Conservation (phyloP, 2,329 filamentous ascomycete genomes). For the Plenodomus tracheiphilus region DNA sequence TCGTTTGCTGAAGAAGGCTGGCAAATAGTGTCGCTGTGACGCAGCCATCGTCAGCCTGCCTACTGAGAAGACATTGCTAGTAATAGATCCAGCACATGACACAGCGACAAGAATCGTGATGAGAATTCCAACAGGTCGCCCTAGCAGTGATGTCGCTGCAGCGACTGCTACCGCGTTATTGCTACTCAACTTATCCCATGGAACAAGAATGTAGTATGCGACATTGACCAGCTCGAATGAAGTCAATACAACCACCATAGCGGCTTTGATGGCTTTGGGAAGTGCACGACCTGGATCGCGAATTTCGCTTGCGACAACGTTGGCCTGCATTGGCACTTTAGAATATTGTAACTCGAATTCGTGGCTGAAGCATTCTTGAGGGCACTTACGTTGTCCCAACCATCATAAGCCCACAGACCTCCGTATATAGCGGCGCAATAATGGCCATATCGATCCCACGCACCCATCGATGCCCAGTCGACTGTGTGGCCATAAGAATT, state of each 20-base stretch:
- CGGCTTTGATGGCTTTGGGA: slow-evolving; percentile 64
- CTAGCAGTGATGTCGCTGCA: slow-evolving; percentile 56
- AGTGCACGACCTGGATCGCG: slow-evolving; percentile 46
- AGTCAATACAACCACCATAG: slow-evolving; percentile 61
- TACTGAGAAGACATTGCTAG: slow-evolving; percentile 65
- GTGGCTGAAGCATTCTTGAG: neutral
- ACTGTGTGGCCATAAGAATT: slow-evolving; percentile 48
- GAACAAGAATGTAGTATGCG: slow-evolving; percentile 65
- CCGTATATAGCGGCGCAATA: slow-evolving; percentile 65
- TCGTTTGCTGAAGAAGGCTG: slow-evolving; percentile 34
- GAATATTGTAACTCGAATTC: neutral
- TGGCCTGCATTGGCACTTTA: slow-evolving; percentile 27
- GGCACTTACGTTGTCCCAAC: slow-evolving; percentile 64
- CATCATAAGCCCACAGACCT: slow-evolving; percentile 66
- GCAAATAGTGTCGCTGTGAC: slow-evolving; percentile 41
- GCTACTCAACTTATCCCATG: slow-evolving; percentile 61
- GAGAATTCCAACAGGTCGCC: slow-evolving; percentile 56
- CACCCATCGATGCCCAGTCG: slow-evolving; percentile 46
- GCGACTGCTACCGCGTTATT: slow-evolving; percentile 66
- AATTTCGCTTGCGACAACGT: slow-evolving; percentile 45
- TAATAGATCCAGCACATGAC: slow-evolving; percentile 64
- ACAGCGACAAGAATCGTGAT: slow-evolving; percentile 62
- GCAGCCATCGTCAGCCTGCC: slow-evolving; percentile 65
- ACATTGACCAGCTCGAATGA: slow-evolving; percentile 65
- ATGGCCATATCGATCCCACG: slow-evolving; percentile 64